Base-by-base conservation (phyloP, 2,329 filamentous ascomycete genomes). In the Xylaria sp. region DNA sequence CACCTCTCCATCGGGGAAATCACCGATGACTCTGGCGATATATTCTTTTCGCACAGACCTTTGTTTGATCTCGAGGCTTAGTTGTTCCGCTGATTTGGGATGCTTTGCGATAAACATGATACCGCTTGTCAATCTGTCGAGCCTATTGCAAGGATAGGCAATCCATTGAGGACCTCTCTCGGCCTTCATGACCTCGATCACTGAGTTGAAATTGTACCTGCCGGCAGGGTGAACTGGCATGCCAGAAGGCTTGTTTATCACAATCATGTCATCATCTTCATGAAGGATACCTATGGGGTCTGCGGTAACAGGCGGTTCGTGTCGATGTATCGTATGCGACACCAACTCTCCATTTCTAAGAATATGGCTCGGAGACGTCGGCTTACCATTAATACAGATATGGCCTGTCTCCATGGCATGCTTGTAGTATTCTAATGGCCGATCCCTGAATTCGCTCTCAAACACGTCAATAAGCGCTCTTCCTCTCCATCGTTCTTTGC, bases 71-170 rank as follows among this genome's bases (percentile, higher is more conserved):
- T 96, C 89, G 39, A 80, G 76, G 50, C 87, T 86, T 62, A 99
- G 81, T 26, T 80, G 79, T 60, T 93, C 91, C 0, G 94, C 93
- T 0, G 90, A 90, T 66, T 86, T 84, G 37, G 87, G 80, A 59
- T 90, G 86, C 75, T 99, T 99, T 22, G 89, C 94, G 64, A 99
- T 87, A 72, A 99, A 99, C 93, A 99, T 97, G 69, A 99, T 90
- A 44, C 94, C 94, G 64, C 91, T 96, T 0, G 94, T 99, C 65
- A 99, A 76, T 48, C 94, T 82, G 70, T 99, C 94, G 22, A 99
- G 83, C n/a, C 94, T 82, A 68, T 99, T 96, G 75, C 93, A 97
- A 0, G 94, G 85, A 57, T 84, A 74, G 1, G 84, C 81, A 48
- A 80, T 70, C 69, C 84, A 87, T 22, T 74, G 71, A 19, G 73